Conservation (phyloP, 2,329 filamentous ascomycete genomes). For the Elsinoe australis region DNA sequence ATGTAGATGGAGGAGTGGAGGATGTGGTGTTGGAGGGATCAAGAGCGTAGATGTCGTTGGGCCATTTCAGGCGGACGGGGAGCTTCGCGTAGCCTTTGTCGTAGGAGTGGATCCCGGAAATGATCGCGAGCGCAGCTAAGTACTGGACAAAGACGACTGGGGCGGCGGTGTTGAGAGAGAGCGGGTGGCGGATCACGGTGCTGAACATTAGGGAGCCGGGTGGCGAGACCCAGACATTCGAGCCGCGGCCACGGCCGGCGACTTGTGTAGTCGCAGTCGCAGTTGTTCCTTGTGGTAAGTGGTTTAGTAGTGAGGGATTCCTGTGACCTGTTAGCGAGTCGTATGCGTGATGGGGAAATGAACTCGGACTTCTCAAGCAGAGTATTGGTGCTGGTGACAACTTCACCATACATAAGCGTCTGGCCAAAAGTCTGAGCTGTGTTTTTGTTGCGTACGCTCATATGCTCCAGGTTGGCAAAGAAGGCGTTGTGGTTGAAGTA, state of each 20-base stretch:
- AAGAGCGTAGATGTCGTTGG: conserved; percentile 68
- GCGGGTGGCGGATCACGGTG: conserved; percentile 74
- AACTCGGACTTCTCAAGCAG: conserved; percentile 69
- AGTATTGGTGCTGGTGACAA: conserved; percentile 89
- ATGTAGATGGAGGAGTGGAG: neutral
- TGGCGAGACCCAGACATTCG: conserved; percentile 91
- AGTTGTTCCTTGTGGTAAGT: conserved; percentile 78
- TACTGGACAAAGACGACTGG: conserved; percentile 95
- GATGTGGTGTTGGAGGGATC: conserved; percentile 24
- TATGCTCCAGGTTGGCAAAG: conserved; percentile 62
- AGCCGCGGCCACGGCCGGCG: conserved; percentile 77
- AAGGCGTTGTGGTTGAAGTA: conserved; percentile 78
- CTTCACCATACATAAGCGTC: conserved; percentile 76
- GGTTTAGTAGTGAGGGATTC: conserved; percentile 68
- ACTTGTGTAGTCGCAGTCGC: conserved; percentile 80
- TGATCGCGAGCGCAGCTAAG: conserved; percentile 77
- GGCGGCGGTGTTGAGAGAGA: conserved; percentile 60
- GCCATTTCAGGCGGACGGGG: conserved; percentile 89
- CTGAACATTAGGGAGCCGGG: conserved; percentile 82
- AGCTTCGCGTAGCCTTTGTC: conserved; percentile 64
- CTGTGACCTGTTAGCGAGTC: conserved; percentile 34
- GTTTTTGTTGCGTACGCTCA: conserved; percentile 46
- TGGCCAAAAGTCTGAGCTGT: conserved; percentile 63
- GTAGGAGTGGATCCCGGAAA: conserved; percentile 74
- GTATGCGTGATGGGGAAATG: neutral